Conservation (phyloP, 768 basidiomycete genomes). For the Psilocybe sp. region DNA sequence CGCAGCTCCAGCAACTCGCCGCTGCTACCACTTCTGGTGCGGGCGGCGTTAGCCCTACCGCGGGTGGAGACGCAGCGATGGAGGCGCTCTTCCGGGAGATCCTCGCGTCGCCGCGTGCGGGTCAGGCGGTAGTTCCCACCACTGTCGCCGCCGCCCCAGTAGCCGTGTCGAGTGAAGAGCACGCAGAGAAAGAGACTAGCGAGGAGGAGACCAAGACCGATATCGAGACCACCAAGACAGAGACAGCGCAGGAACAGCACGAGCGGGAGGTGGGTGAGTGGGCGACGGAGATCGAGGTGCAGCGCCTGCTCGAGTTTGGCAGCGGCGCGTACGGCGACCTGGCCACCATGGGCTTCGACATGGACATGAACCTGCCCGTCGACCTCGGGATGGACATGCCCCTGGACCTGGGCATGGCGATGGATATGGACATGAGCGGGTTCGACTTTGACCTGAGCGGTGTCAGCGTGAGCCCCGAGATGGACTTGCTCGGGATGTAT, state of each 20-base stretch:
- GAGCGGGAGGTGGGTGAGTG: constrained; percentile 24
- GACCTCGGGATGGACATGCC: constrained; percentile 8
- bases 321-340: not conserved
- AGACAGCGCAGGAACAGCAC: constrained; percentile 13
- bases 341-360: constrained; percentile 1
- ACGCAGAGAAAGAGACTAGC: constrained; percentile 7
- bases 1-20: too few relatives aligned
- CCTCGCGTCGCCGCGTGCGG: constrained; percentile 45
- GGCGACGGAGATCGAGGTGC: constrained; percentile 54
- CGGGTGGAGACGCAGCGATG: constrained; percentile 64
- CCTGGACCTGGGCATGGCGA: constrained; percentile 7
- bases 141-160: constrained; percentile 6
- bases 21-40: constrained; percentile 4
- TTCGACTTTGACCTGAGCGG: constrained; percentile 2
- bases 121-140: constrained; percentile 15
- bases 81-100: constrained; percentile 70
- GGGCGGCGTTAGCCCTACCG: constrained; percentile 31
- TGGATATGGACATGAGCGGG: constrained; percentile 4
- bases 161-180: constrained; percentile 8
- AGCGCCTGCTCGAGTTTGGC: constrained; percentile 47
- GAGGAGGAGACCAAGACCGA: constrained; percentile 7
- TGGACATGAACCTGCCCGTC: constrained; percentile 10
- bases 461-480: not conserved
- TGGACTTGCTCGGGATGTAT: not conserved
- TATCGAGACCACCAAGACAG: constrained; percentile 14